Conservation (phyloP, 2,329 filamentous ascomycete species). For the Calonectria hongkongensis region DNA sequence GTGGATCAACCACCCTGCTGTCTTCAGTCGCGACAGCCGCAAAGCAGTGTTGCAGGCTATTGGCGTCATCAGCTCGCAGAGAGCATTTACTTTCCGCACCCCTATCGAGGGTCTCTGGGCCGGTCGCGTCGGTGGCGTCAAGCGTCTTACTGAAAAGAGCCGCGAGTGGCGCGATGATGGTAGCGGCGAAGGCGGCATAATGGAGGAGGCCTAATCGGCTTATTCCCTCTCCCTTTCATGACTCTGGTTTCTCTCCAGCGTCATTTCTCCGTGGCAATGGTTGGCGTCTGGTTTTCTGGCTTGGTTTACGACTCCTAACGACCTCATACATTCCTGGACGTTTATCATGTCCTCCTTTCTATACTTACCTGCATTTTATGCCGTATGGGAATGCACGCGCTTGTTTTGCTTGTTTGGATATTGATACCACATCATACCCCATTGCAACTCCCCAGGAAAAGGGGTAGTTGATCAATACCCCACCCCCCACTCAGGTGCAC, state of each 20-base stretch:
- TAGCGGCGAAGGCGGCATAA: conserved; percentile 81
- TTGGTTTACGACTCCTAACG: conserved; percentile 54
- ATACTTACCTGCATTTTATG: conserved; percentile 44
- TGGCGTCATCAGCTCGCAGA: conserved; percentile 95
- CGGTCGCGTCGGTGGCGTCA: conserved; percentile 86
- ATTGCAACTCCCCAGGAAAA: conserved; percentile 25
- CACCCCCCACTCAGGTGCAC: conserved; percentile 25
- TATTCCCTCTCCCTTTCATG: conserved; percentile 32
- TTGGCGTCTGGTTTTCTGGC: conserved; percentile 48
- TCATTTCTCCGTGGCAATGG: conserved; percentile 45
- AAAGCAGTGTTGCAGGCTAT: conserved; percentile 98
- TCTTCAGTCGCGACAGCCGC: conserved; percentile 93
- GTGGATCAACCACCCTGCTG: conserved; percentile 97
- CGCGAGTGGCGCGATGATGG: conserved; percentile 94
- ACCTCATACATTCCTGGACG: conserved; percentile 49
- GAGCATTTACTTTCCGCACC: conserved; percentile 94
- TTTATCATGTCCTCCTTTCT: conserved; percentile 44
- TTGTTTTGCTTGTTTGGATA: conserved; percentile 48
- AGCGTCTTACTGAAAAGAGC: conserved; percentile 86
- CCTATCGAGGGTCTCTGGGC: conserved; percentile 94
- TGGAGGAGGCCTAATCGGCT: conserved; percentile 71
- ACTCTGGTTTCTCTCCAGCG: conserved; percentile 41
- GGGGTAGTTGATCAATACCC: conserved; percentile 52
- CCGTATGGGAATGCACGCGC: conserved; percentile 30
- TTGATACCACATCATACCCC: conserved; percentile 46